Conservation (phyloP, 352 stramenopile species). For the Phytophthora vignae region DNA sequence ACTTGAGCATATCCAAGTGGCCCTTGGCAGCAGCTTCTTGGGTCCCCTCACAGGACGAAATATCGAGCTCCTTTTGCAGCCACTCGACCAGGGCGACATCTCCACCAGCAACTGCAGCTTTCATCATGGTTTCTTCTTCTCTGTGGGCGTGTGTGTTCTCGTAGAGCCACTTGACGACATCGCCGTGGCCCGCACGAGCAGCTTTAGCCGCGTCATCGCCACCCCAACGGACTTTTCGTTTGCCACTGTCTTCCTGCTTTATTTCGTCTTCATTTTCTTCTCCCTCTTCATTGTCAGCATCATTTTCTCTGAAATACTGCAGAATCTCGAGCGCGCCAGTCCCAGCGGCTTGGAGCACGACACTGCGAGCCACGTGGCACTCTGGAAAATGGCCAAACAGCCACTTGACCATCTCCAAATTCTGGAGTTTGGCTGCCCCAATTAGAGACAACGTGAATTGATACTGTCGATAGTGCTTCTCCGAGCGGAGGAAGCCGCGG, state of each 20-base stretch:
- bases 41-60: too few relatives aligned
- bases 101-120: background rate
- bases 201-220: background rate
- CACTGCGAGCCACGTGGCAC: background rate
- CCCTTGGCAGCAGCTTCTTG: background rate
- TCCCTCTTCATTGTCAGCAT: background rate
- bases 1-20: background rate
- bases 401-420: background rate
- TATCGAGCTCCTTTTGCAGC: background rate
- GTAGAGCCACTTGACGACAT: background rate
- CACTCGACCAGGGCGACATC: background rate
- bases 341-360: background rate
- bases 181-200: background rate
- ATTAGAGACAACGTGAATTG: background rate
- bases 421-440: background rate
- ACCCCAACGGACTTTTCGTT: background rate
- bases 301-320: background rate
- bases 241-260: background rate
- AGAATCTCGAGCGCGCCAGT: background rate
- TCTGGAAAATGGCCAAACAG: background rate
- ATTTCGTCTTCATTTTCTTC: background rate
- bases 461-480: background rate
- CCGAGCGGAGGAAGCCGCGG: background rate
- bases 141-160: background rate
- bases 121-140: background rate